These are phyloP conservation scores for Alternaria viburni DNA, from an alignment of 2,329 filamentous ascomycete genomes.

Conservation along the genomic window DNA sequence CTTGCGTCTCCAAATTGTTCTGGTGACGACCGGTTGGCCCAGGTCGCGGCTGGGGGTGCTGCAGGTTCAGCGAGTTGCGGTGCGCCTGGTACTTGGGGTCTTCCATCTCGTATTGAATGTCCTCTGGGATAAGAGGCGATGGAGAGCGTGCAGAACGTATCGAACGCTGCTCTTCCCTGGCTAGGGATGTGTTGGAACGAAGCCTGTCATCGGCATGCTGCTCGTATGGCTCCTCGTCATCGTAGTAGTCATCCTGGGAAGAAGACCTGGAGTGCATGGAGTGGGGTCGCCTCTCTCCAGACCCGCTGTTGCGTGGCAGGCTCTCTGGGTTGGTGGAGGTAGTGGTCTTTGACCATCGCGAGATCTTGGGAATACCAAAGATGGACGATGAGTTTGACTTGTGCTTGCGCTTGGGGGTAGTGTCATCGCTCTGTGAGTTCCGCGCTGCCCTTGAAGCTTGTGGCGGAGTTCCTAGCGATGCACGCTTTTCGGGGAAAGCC, in stretches of 20 bases:
- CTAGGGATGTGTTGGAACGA: constrained; percentile 49
- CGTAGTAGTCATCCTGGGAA: constrained; percentile 72
- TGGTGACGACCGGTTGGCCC: constrained; percentile 78
- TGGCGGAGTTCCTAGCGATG: constrained; percentile 59
- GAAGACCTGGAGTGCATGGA: constrained; percentile 75
- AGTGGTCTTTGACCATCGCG: constrained; percentile 96
- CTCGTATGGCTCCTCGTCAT: constrained; percentile 63
- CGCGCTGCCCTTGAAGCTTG: constrained; percentile 49
- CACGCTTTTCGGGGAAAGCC: constrained; percentile 45
- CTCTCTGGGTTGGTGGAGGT: constrained; percentile 83
- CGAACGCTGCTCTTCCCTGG: constrained; percentile 33
- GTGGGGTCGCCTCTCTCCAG: constrained; percentile 66
- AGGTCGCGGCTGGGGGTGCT: constrained; percentile 78
- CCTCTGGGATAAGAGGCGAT: constrained; percentile 60
- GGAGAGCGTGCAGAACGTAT: constrained; percentile 54
- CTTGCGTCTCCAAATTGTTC: constrained; percentile 74
- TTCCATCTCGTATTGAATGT: constrained; percentile 55
- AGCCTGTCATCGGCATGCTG: constrained; percentile 64
- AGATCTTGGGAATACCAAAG: constrained; percentile 82
- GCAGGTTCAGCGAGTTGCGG: constrained; percentile 78
- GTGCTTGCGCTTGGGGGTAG: constrained; percentile 84
- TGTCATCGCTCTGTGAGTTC: constrained; percentile 72
- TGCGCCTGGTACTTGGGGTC: constrained; percentile 84
- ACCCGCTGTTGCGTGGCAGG: constrained; percentile 68
- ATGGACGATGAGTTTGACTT: constrained; percentile 82